A percentile compares a stretch with the other conserved stretches of the same genome.
Evolutionary conservation across 768 basidiomycete genomes (phyloP).

Genomic region (Mrakia gelida): DNA sequence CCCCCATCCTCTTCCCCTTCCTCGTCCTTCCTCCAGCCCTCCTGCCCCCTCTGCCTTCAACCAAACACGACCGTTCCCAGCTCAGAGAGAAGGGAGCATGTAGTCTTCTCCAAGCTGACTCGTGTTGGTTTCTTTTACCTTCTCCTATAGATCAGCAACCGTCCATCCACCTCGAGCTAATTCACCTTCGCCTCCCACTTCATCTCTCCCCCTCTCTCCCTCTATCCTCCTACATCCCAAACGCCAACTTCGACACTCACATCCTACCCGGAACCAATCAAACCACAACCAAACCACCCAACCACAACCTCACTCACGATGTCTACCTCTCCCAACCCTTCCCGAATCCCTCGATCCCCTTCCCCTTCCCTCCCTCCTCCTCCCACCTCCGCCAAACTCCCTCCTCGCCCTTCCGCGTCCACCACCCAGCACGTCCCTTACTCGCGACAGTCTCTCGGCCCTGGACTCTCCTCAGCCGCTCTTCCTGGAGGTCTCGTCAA

Average conservation of each 20-base stretch:
- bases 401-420: constrained; percentile 21
- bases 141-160: not conserved
- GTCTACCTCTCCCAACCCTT: constrained; percentile 19
- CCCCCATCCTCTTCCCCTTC: not conserved
- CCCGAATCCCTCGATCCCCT: constrained; percentile 28
- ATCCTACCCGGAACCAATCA: not conserved
- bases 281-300: too few relatives aligned
- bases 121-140: not conserved
- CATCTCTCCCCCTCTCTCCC: not conserved
- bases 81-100: not conserved
- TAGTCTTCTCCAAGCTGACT: not conserved
- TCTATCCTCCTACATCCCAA: not conserved
- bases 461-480: constrained; percentile 4
- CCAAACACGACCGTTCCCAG: not conserved
- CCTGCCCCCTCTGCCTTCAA: not conserved
- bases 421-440: constrained; percentile 31
- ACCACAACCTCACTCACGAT: not conserved
- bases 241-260: not conserved
- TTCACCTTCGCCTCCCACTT: too few relatives aligned
- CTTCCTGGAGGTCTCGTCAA: constrained; percentile 8
- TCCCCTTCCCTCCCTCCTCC: constrained; percentile 31
- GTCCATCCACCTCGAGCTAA: not conserved
- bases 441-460: constrained; percentile 31
- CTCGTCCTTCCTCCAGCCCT: not conserved
- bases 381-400: constrained; percentile 29